Evolutionary conservation across 192 early-diverging fungal species (phyloP).

Genomic region (Coemansia sp.): DNA sequence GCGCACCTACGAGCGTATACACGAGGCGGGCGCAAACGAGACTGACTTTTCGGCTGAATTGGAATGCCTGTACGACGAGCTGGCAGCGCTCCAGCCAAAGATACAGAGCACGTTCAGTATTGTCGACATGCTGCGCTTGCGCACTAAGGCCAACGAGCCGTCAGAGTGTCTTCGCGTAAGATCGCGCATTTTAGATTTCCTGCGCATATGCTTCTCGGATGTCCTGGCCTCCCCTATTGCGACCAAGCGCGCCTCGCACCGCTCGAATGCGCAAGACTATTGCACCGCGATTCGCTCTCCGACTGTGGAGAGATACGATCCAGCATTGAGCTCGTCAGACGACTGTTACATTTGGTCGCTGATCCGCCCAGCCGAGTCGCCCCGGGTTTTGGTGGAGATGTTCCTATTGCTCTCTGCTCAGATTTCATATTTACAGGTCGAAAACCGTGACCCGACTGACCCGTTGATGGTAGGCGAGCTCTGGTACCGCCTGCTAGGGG

Average conservation of each 20-base stretch:
- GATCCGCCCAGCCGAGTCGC: slow-evolving; percentile 27
- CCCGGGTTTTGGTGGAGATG: slow-evolving; percentile 24
- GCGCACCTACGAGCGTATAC: slow-evolving; percentile 19
- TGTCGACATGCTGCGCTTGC: slow-evolving; percentile 24
- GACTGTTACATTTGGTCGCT: slow-evolving; percentile 31
- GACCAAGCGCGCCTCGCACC: not conserved
- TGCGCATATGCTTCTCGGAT: slow-evolving; percentile 31
- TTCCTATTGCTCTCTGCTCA: slow-evolving; percentile 40
- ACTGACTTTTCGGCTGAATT: not conserved
- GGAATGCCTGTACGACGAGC: slow-evolving; percentile 16
- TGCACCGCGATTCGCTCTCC: slow-evolving; percentile 5
- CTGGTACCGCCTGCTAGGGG: slow-evolving; percentile 33
- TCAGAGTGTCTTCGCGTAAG: slow-evolving; percentile 24
- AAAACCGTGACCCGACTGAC: slow-evolving; percentile 7
- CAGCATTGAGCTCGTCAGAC: not conserved
- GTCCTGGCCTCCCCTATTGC: slow-evolving; percentile 7
- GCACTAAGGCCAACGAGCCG: slow-evolving; percentile 21
- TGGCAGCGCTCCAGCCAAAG: slow-evolving; percentile 23
- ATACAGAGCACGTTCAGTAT: slow-evolving; percentile 19
- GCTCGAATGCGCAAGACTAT: not conserved
- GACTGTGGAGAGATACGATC: not conserved
- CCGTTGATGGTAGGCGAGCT: slow-evolving; percentile 17
- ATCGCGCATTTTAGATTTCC: slow-evolving; percentile 23
- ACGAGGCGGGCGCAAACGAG: not conserved
- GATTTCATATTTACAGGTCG: slow-evolving; percentile 26